These are phyloP conservation scores for Podaxis carcinomalis DNA, from an alignment of 768 basidiomycete genomes.

Conservation along the genomic window DNA sequence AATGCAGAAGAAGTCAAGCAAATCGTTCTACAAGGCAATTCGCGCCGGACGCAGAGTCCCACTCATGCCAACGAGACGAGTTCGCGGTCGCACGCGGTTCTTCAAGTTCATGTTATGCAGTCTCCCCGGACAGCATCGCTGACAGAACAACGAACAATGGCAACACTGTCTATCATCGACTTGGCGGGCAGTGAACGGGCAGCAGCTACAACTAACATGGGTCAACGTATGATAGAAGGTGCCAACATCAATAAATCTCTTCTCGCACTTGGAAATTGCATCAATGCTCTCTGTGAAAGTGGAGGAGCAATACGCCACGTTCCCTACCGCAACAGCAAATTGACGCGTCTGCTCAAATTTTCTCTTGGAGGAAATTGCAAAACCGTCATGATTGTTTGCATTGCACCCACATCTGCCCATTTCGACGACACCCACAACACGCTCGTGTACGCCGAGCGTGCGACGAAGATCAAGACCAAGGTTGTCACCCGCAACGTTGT, in stretches of 20 bases:
- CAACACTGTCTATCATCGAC: constrained; percentile 96
- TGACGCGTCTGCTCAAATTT: constrained; percentile 95
- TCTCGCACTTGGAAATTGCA: constrained; percentile 95
- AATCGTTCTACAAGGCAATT: constrained; percentile 87
- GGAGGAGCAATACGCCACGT: constrained; percentile 85
- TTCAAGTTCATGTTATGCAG: constrained; percentile 91
- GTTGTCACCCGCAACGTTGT: constrained; percentile 94
- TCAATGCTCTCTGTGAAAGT: constrained; percentile 96
- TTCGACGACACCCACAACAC: constrained; percentile 99
- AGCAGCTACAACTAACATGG: constrained; percentile 95
- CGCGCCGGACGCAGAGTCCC: constrained; percentile 84
- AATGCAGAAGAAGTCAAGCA: constrained; percentile 92
- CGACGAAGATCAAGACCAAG: constrained; percentile 97
- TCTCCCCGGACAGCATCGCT: constrained; percentile 82
- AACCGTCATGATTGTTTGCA: constrained; percentile 98
- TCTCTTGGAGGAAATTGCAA: constrained; percentile 98
- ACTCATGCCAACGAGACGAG: constrained; percentile 97
- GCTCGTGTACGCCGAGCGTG: constrained; percentile 94
- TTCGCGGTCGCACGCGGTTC: constrained; percentile 95
- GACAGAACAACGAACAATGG: constrained; percentile 79
- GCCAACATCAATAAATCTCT: constrained; percentile 99
- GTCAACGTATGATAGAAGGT: constrained; percentile 96
- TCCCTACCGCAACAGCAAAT: constrained; percentile 97
- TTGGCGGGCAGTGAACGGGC: constrained; percentile 97
- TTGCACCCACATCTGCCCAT: constrained; percentile 91